These are phyloP conservation scores for Teratosphaeria destructans DNA, from an alignment of 2,329 filamentous ascomycete species.

Conservation along the genomic window DNA sequence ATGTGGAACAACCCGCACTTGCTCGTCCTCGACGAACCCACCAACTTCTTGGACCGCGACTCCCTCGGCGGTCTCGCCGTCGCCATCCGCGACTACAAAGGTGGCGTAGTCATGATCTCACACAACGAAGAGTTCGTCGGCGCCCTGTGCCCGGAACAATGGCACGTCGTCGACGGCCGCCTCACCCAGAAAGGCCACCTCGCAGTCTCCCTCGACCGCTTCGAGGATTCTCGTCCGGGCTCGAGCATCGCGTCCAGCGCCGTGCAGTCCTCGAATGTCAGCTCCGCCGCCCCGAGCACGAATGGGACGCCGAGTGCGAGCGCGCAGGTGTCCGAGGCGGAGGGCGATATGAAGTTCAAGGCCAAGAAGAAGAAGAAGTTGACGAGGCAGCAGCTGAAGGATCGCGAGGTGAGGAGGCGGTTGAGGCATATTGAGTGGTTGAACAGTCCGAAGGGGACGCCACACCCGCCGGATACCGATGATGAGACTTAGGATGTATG, in stretches of 20 bases:
- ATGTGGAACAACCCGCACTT: constrained; percentile 81
- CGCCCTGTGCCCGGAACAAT: constrained; percentile 89
- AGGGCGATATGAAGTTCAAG: constrained; percentile 84
- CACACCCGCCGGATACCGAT: constrained; percentile 65
- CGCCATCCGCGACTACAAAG: constrained; percentile 95
- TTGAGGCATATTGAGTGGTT: constrained; percentile 72
- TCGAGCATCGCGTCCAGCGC: constrained; percentile 57
- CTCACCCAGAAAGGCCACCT: constrained; percentile 74
- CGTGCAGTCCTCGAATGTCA: constrained; percentile 43
- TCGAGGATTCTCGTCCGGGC: constrained; percentile 69
- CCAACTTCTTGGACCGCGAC: constrained; percentile 98
- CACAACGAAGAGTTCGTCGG: constrained; percentile 99
- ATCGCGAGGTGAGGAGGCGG: constrained; percentile 75
- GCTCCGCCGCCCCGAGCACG: constrained; percentile 21
- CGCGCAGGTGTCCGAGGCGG: constrained; percentile 46
- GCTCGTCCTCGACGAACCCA: constrained; percentile 94
- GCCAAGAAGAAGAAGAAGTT: constrained; percentile 98
- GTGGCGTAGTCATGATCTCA: constrained; percentile 97
- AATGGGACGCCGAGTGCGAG: constrained; percentile 24
- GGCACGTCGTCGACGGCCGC: constrained; percentile 81
- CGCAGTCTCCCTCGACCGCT: constrained; percentile 66
- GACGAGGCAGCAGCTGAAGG: constrained; percentile 93
- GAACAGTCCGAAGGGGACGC: constrained; percentile 63
- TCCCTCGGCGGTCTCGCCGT: constrained; percentile 94
- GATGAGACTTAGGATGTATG: constrained; percentile 42